Evolutionary conservation across 2,329 filamentous ascomycete species (phyloP).

Genomic region (Sporothrix curviconia): DNA sequence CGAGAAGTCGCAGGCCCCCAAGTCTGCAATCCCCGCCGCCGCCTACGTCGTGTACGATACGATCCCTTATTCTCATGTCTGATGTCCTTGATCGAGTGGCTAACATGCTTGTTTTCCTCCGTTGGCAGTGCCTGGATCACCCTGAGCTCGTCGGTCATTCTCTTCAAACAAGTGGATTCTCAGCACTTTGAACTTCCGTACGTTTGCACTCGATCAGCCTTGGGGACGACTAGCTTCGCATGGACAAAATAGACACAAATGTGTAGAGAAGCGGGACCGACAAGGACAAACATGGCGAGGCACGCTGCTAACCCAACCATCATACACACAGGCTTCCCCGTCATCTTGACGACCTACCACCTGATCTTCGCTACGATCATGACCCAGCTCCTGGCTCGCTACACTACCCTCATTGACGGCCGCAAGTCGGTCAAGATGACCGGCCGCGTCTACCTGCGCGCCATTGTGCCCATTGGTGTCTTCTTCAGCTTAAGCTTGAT

Average conservation of each 20-base stretch:
- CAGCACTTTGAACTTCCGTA: constrained; percentile 76
- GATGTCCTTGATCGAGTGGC: no score
- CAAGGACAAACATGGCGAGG: no score
- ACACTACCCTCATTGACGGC: constrained; percentile 83
- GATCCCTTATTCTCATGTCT: neutral
- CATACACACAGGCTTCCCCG: constrained; percentile 55
- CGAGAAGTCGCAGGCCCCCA: constrained; percentile 63
- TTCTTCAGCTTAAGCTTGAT: constrained; percentile 97
- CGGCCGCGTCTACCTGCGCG: constrained; percentile 81
- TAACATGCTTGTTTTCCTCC: neutral
- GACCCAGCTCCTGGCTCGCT: constrained; percentile 88
- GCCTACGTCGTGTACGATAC: constrained; percentile 66
- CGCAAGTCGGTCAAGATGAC: constrained; percentile 98
- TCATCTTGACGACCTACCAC: constrained; percentile 94
- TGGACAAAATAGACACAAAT: neutral
- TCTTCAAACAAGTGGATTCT: constrained; percentile 99
- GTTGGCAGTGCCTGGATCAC: constrained; percentile 79
- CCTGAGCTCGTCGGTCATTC: constrained; percentile 86
- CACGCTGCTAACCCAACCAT: constrained; percentile 5
- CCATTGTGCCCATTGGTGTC: constrained; percentile 88
- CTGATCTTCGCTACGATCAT: constrained; percentile 86
- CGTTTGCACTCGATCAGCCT: constrained; percentile 13
- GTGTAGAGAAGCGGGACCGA: no score
- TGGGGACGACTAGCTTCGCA: neutral
- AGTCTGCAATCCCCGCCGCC: constrained; percentile 66